phyloP scores from a whole-genome alignment of 306 rosid genomes.

The Alnus rubra region DNA sequence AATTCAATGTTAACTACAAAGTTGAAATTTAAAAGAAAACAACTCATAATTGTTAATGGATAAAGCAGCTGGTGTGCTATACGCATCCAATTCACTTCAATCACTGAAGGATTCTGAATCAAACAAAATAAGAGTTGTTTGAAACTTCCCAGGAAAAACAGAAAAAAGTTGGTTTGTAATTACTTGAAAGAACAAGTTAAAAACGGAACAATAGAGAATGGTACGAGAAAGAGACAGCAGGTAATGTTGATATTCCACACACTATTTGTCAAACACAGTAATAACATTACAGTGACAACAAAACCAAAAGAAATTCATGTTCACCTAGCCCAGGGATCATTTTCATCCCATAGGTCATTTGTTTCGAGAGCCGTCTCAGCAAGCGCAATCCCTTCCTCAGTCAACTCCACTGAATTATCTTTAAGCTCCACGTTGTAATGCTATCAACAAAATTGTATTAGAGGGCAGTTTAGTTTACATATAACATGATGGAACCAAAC shows the following conservation, averaged over 20 bases:
- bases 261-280: slow-evolving; percentile 13
- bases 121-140: neutral
- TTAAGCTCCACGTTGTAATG: slow-evolving; percentile 89
- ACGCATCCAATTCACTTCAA: neutral
- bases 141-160: neutral
- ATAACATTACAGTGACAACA: slow-evolving; percentile 25
- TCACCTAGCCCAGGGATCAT: slow-evolving; percentile 99
- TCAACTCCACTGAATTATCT: slow-evolving; percentile 89
- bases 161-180: slow-evolving; percentile 2
- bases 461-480: slow-evolving; percentile 19
- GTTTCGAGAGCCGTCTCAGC: slow-evolving; percentile 97
- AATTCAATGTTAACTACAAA: slow-evolving; percentile 31
- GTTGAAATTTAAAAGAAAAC: slow-evolving; percentile 5
- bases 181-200: slow-evolving; percentile 15
- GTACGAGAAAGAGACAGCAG: neutral
- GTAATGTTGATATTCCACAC: neutral
- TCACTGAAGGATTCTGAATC: neutral
- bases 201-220: slow-evolving; percentile 15
- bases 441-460: slow-evolving; percentile 49
- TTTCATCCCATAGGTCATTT: slow-evolving; percentile 96
- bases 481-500: slow-evolving; percentile 11
- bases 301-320: slow-evolving; percentile 22
- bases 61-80: slow-evolving; percentile 8
- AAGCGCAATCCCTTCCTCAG: slow-evolving; percentile 93
- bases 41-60: slow-evolving; percentile 14